phyloP scores from a whole-genome alignment of 2,329 filamentous ascomycete genomes.

The Penicillium hordei region DNA sequence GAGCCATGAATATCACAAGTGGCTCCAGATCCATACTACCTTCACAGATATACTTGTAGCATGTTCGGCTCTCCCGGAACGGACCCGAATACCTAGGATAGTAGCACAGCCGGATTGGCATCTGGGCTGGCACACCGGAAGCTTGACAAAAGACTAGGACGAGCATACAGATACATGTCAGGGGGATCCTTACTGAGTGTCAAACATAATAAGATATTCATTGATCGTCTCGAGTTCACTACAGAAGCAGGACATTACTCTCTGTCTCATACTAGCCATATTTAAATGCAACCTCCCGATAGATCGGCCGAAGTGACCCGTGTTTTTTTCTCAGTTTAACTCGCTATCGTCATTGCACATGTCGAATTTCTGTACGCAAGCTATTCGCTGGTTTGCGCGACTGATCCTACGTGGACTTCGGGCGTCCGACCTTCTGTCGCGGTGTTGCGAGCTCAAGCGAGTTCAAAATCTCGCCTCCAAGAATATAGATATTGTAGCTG shows the following conservation, averaged over 20 bases:
- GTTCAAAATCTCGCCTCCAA: constrained; percentile 62
- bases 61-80: neutral
- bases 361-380: neutral
- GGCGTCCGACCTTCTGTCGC: constrained; percentile 28
- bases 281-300: neutral
- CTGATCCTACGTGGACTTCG: constrained; percentile 30
- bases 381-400: neutral
- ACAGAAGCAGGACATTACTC: too few relatives aligned
- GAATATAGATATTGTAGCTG: constrained; percentile 60
- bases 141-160: neutral
- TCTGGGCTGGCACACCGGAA: constrained; percentile 2
- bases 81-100: constrained; percentile 3
- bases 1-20: neutral
- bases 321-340: neutral
- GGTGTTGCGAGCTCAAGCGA: constrained; percentile 49
- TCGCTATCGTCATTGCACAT: neutral
- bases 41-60: neutral
- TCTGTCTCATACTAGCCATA: neutral
- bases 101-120: constrained; percentile 8
- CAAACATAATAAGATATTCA: neutral
- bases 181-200: neutral
- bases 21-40: neutral
- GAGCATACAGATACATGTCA: neutral
- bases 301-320: neutral
- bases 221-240: neutral